Evolutionary conservation across 1,139 yeast genomes (phyloP).

Genomic region (Pichia sp.): DNA sequence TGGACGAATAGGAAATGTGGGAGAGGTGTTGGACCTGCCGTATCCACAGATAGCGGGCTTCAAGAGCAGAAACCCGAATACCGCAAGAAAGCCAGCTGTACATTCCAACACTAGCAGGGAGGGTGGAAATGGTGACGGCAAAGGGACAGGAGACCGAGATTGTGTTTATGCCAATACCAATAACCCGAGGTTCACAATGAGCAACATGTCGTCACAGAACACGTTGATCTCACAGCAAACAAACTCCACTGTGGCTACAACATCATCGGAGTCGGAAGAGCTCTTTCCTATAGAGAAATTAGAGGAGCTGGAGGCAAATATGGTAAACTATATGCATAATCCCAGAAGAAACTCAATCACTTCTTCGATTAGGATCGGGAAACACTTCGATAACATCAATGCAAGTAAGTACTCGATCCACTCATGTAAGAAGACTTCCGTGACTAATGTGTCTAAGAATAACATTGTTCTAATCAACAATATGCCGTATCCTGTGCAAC

Average conservation of each 20-base stretch:
- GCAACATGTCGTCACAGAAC: constrained; percentile 10
- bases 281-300: not conserved
- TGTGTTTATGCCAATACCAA: not conserved
- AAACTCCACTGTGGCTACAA: constrained; percentile 1
- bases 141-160: too few species aligned
- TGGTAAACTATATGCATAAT: not conserved
- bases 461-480: constrained; percentile 25
- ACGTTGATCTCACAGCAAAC: constrained; percentile 9
- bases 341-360: not conserved
- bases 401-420: constrained; percentile 4
- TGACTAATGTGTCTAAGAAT: constrained; percentile 13
- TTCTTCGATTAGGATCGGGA: constrained; percentile 2
- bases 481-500: constrained; percentile 28
- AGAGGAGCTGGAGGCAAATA: not conserved
- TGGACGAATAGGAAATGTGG: not conserved
- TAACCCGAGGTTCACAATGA: not conserved
- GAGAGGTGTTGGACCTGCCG: not conserved
- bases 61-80: not conserved
- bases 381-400: not conserved
- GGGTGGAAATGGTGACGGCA: not conserved
- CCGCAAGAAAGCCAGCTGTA: not conserved
- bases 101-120: not conserved
- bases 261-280: not conserved
- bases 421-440: constrained; percentile 10
- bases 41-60: not conserved